These are phyloP conservation scores for Saccharomycopsis schoenii DNA, from an alignment of 805 yeast species.

Conservation along the genomic window DNA sequence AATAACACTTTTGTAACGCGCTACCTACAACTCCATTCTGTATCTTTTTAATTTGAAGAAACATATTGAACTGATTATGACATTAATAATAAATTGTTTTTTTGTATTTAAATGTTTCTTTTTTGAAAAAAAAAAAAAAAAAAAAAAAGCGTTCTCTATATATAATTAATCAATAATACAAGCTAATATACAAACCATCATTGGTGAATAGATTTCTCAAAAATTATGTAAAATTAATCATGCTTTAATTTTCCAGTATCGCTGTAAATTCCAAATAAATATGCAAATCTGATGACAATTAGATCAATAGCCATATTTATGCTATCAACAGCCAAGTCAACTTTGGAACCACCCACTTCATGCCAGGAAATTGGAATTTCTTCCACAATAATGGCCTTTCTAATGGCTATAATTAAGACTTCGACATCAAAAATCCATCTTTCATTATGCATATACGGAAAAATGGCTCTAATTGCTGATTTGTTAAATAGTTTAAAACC, in stretches of 20 bases:
- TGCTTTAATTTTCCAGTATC: conserved; percentile 20
- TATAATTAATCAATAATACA: neutral
- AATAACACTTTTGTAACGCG: too few relatives aligned
- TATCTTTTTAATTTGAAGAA: too few relatives aligned
- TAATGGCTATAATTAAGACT: conserved; percentile 66
- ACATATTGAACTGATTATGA: too few relatives aligned
- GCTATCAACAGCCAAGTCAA: conserved; percentile 84
- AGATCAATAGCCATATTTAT: conserved; percentile 90
- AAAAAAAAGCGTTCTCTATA: neutral
- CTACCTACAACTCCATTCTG: too few relatives aligned
- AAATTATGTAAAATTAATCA: neutral
- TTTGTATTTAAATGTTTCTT: too few relatives aligned
- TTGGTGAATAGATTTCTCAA: neutral
- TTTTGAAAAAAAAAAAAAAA: neutral
- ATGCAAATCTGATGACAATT: conserved; percentile 84
- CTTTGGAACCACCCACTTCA: conserved; percentile 91
- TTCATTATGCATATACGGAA: conserved; percentile 91
- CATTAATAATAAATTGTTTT: too few relatives aligned
- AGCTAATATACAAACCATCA: neutral
- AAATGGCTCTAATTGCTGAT: conserved; percentile 51
- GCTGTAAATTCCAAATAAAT: conserved; percentile 71
- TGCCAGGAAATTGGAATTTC: conserved; percentile 95
- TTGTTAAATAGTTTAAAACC: conserved; percentile 90
- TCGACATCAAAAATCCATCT: conserved; percentile 99
- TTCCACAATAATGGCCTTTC: conserved; percentile 52